These are phyloP conservation scores for Erysimum cheiri DNA, from an alignment of 441 rosid species.

Conservation along the genomic window DNA sequence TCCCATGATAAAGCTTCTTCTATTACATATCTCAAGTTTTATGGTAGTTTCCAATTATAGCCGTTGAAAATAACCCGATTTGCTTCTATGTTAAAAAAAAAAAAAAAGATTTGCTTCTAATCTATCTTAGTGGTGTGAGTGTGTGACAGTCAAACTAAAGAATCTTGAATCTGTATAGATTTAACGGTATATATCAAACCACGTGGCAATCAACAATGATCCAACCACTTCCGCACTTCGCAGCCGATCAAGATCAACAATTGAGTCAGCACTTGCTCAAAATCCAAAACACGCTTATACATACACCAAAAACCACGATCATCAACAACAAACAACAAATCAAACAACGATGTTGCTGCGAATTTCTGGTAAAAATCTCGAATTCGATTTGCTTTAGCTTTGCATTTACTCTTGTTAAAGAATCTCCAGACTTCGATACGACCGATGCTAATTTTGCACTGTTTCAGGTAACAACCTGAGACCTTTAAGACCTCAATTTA, in stretches of 20 bases:
- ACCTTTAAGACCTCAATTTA: constrained; percentile 54
- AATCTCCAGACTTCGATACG: constrained; percentile 11
- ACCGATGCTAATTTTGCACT: constrained; percentile 24
- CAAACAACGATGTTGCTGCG: constrained; percentile 46
- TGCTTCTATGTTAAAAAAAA: too few species aligned
- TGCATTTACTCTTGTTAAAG: background rate
- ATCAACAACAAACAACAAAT: background rate
- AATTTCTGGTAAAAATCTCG: constrained; percentile 50
- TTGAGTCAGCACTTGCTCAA: constrained; percentile 40
- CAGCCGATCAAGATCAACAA: constrained; percentile 4
- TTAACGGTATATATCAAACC: background rate
- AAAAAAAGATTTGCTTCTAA: too few species aligned
- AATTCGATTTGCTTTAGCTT: background rate
- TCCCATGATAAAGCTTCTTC: too few species aligned
- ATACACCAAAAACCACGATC: constrained; percentile 16
- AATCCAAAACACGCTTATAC: background rate
- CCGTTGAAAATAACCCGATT: too few species aligned
- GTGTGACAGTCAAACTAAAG: background rate
- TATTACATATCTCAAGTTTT: too few species aligned
- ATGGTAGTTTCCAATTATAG: too few species aligned
- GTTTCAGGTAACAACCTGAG: constrained; percentile 57
- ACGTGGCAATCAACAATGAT: constrained; percentile 12
- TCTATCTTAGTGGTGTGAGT: background rate
- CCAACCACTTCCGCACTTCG: background rate
- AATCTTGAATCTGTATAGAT: background rate